A percentile compares a stretch with the other conserved stretches of the same genome.
Conservation (phyloP, 169 alveolate genomes). For the Besnoitia besnoiti region DNA sequence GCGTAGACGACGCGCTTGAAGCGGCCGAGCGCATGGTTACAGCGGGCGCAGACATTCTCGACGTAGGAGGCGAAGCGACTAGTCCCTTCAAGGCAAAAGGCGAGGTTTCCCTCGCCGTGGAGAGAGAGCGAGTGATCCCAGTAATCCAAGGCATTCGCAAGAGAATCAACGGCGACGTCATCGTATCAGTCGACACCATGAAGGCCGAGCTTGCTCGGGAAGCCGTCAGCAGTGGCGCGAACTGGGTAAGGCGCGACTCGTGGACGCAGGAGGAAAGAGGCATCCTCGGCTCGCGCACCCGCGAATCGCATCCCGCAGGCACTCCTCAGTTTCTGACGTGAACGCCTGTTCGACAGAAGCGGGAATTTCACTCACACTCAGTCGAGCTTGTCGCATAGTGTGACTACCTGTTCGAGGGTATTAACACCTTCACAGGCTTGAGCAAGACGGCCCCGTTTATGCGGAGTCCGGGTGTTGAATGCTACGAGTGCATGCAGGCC, state of each 20-base stretch:
- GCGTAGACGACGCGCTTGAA: constrained; percentile 47
- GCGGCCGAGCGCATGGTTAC: constrained; percentile 24
- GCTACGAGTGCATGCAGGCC: no score
- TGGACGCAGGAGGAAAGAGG: no score
- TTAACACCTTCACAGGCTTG: no score
- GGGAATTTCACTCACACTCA: no score
- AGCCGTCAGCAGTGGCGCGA: constrained; percentile 59
- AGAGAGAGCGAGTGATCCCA: constrained; percentile 51
- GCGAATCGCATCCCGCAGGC: no score
- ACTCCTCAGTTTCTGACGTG: no score
- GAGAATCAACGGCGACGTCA: not conserved
- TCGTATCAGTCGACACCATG: constrained; percentile 64
- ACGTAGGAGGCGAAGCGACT: constrained; percentile 68
- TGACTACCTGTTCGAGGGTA: no score
- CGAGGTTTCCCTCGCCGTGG: constrained; percentile 36
- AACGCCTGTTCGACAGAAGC: no score
- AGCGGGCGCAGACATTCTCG: constrained; percentile 61
- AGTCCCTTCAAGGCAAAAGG: constrained; percentile 28
- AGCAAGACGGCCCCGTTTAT: no score
- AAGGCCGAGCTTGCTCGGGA: constrained; percentile 43
- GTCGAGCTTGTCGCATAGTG: no score
- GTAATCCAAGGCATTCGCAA: constrained; percentile 28
- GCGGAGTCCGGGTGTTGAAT: no score
- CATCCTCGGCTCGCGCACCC: no score
- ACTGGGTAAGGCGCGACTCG: constrained; percentile 44